Conservation (phyloP, 2,329 filamentous ascomycete species). For the Huntiella bhutanensis region DNA sequence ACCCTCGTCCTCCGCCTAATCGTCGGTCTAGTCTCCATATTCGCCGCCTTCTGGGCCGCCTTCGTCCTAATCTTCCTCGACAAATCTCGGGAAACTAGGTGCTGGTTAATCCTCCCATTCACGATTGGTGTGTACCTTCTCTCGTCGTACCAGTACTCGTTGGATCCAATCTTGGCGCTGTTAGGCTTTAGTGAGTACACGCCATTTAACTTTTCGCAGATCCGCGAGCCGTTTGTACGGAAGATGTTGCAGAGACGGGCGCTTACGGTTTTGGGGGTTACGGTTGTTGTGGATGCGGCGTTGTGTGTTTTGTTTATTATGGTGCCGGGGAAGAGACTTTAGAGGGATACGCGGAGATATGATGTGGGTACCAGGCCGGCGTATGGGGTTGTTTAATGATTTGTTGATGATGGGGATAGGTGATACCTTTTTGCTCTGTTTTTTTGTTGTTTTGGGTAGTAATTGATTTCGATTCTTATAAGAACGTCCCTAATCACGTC, state of each 20-base stretch:
- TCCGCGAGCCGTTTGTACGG: slow-evolving; percentile 80
- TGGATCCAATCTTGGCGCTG: slow-evolving; percentile 79
- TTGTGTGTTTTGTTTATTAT: slow-evolving; percentile 83
- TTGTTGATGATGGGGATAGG: neutral
- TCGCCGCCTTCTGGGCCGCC: slow-evolving; percentile 81
- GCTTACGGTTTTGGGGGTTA: slow-evolving; percentile 59
- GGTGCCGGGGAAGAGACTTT: slow-evolving; percentile 74
- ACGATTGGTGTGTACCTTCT: slow-evolving; percentile 78
- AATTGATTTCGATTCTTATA: neutral
- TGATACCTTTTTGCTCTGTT: neutral
- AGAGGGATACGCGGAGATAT: slow-evolving; percentile 12
- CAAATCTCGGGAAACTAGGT: slow-evolving; percentile 51
- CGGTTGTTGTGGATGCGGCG: slow-evolving; percentile 58
- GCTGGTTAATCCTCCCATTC: slow-evolving; percentile 86
- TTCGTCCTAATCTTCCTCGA: slow-evolving; percentile 89
- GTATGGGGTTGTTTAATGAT: neutral
- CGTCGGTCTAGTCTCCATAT: slow-evolving; percentile 68
- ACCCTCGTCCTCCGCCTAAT: slow-evolving; percentile 75
- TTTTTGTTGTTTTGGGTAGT: neutral
- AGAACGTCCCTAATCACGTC: too few relatives aligned
- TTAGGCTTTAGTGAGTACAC: slow-evolving; percentile 92
- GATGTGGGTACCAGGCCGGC: too few relatives aligned
- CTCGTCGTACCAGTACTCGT: slow-evolving; percentile 82
- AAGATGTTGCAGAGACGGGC: slow-evolving; percentile 70
- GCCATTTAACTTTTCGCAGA: slow-evolving; percentile 73